phyloP scores from a whole-genome alignment of 1,284 basidiomycete genomes.

The Puccinia novopanici region DNA sequence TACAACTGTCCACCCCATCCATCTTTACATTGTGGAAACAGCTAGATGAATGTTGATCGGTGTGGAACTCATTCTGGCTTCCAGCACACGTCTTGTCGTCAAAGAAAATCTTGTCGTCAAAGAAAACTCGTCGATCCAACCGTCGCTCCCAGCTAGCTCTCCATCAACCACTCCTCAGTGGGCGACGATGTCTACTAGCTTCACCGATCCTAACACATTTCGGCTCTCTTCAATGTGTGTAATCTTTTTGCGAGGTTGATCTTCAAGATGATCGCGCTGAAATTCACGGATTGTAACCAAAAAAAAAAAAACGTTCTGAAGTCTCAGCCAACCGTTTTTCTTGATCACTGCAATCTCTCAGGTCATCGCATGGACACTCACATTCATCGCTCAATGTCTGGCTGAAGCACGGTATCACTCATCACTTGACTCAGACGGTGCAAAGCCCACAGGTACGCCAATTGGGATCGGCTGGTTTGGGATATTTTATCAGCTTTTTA shows the following conservation, averaged over 20 bases:
- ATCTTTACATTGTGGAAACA: neutral
- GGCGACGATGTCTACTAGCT: neutral
- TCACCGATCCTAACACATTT: neutral
- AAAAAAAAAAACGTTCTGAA: conserved; percentile 7
- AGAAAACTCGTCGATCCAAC: neutral
- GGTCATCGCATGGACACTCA: conserved; percentile 22
- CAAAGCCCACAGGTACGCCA: conserved; percentile 27
- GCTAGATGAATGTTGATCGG: neutral
- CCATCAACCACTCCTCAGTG: neutral
- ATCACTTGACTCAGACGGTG: conserved; percentile 18
- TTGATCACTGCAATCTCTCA: conserved; percentile 25
- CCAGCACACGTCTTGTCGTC: no score
- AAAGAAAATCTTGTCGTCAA: neutral
- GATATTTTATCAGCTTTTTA: conserved; percentile 41
- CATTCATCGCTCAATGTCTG: conserved; percentile 32
- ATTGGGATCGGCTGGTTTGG: conserved; percentile 43
- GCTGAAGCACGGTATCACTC: conserved; percentile 38
- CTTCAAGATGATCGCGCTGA: conserved; percentile 19
- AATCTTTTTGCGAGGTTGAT: neutral
- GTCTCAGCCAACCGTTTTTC: conserved; percentile 39
- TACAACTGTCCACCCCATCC: neutral
- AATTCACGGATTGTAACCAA: neutral
- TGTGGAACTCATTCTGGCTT: neutral
- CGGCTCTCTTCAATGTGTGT: conserved; percentile 24
- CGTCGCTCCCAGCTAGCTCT: no score